These are phyloP conservation scores for Lasiosphaeria miniovina DNA, from an alignment of 495 filamentous ascomycete species.

Conservation along the genomic window DNA sequence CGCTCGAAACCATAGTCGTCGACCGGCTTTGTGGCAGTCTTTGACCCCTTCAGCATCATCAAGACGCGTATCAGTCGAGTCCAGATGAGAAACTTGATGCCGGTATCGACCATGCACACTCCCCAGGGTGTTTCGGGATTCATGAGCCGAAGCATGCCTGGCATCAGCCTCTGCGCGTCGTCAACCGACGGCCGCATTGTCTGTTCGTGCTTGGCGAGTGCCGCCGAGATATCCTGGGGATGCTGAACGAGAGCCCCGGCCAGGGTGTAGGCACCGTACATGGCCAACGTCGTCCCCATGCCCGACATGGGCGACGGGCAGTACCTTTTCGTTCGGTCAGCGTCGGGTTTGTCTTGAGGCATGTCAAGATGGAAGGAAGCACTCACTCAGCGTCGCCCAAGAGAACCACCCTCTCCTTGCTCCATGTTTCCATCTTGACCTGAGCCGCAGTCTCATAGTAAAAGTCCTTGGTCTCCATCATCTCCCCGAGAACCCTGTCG, in stretches of 20 bases:
- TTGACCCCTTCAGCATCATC: background rate
- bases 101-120: background rate
- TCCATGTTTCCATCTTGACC: slow-evolving; percentile 37
- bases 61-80: background rate
- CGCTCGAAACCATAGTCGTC: background rate
- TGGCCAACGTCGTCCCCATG: slow-evolving; percentile 25
- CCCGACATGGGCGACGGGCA: slow-evolving; percentile 13
- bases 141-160: background rate
- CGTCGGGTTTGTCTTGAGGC: background rate
- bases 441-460: slow-evolving; percentile 45
- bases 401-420: slow-evolving; percentile 42
- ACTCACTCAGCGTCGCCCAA: slow-evolving; percentile 46
- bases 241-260: slow-evolving; percentile 14
- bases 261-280: slow-evolving; percentile 28
- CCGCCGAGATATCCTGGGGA: background rate
- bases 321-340: background rate
- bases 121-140: background rate
- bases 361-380: background rate
- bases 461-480: slow-evolving; percentile 41
- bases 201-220: background rate
- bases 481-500: slow-evolving; percentile 35
- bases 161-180: background rate
- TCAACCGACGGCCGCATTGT: background rate
- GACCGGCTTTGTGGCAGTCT: background rate
- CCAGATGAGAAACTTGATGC: background rate